phyloP scores from a whole-genome alignment of 2,329 filamentous ascomycete species.

The Penicillium sp. region DNA sequence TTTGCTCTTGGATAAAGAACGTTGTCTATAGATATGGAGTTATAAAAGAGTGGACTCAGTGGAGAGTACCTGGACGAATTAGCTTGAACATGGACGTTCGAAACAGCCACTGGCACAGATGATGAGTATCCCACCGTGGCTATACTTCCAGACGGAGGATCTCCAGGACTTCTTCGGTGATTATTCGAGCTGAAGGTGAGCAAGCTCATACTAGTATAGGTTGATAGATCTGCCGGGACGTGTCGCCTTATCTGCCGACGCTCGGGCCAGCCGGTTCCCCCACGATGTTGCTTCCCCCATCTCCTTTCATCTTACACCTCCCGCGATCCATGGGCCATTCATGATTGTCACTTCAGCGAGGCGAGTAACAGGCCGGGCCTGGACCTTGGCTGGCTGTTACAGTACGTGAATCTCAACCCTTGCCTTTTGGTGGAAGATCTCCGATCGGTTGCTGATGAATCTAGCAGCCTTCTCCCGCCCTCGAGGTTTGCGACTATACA shows the following conservation, averaged over 20 bases:
- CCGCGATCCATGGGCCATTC: slow-evolving; percentile 30
- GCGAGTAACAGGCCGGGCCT: slow-evolving; percentile 41
- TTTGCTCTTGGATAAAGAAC: no score
- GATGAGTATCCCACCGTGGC: no score
- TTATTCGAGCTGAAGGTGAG: background rate
- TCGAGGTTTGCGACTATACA: slow-evolving; percentile 30
- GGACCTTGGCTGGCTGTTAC: slow-evolving; percentile 40
- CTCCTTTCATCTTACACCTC: slow-evolving; percentile 21
- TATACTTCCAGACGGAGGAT: no score
- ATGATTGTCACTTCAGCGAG: slow-evolving; percentile 42
- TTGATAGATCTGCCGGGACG: slow-evolving; percentile 16
- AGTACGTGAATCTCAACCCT: slow-evolving; percentile 29
- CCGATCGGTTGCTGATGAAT: slow-evolving; percentile 9
- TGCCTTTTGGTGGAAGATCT: slow-evolving; percentile 10
- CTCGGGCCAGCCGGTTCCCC: slow-evolving; percentile 20
- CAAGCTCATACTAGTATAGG: background rate
- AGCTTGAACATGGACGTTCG: no score
- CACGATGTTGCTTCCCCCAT: slow-evolving; percentile 11
- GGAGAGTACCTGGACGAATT: no score
- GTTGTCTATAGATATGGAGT: no score
- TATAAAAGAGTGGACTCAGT: no score
- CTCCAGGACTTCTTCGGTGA: no score
- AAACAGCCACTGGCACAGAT: no score
- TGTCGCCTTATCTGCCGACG: slow-evolving; percentile 26
- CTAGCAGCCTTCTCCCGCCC: slow-evolving; percentile 35